A percentile compares a stretch with the other conserved stretches of the same genome.
Conservation (phyloP, 2,329 filamentous ascomycete species). For the Aspergillus persii region DNA sequence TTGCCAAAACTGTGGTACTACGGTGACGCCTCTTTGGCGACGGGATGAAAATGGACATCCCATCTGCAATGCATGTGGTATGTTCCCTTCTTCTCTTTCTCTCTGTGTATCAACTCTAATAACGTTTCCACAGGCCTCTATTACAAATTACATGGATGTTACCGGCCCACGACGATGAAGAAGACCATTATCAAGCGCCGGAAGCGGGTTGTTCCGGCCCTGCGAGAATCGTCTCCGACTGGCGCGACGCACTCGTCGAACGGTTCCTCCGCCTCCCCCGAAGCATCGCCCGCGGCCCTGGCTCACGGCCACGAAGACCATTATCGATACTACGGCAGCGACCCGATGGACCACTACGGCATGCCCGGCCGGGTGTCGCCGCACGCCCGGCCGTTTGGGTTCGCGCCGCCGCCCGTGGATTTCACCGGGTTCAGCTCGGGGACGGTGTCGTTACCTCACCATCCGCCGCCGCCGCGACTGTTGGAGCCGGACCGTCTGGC, state of each 20-base stretch:
- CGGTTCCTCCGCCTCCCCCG: constrained; percentile 44
- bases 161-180: constrained; percentile 97
- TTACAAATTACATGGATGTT: constrained; percentile 91
- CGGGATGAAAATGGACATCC: constrained; percentile 92
- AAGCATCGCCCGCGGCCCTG: constrained; percentile 35
- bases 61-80: constrained; percentile 98
- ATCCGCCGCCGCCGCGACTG: constrained; percentile 29
- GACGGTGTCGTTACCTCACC: constrained; percentile 31
- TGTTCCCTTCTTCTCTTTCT: constrained; percentile 34
- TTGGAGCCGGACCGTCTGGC: constrained; percentile 31
- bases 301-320: constrained; percentile 31
- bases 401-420: constrained; percentile 49
- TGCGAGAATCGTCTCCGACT: constrained; percentile 48
- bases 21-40: constrained; percentile 93
- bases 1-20: constrained; percentile 95
- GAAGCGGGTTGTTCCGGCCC: constrained; percentile 87
- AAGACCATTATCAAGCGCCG: constrained; percentile 94
- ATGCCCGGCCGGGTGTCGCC: constrained; percentile 42
- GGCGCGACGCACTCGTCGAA: constrained; percentile 41
- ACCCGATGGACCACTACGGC: constrained; percentile 42
- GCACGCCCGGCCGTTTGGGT: constrained; percentile 31
- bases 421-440: constrained; percentile 48
- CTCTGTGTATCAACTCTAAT: constrained; percentile 7
- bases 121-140: constrained; percentile 70
- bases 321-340: constrained; percentile 33